Conservation (phyloP, 2,329 filamentous ascomycete genomes). For the Fusarium zealandicum region DNA sequence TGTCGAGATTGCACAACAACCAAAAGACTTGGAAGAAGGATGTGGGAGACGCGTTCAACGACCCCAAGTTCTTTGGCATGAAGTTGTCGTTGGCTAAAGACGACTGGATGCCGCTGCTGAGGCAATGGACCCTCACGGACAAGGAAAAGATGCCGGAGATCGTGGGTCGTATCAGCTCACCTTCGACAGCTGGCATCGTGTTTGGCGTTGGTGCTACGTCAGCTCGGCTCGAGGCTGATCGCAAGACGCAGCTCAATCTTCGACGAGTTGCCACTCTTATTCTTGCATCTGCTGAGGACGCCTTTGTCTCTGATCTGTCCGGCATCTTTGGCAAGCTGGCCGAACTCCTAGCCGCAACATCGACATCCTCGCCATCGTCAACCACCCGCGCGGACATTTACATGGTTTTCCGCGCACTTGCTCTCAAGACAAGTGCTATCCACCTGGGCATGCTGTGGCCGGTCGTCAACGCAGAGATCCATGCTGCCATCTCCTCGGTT, state of each 20-base stretch:
- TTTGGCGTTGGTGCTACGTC: slow-evolving; percentile 98
- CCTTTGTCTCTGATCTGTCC: slow-evolving; percentile 78
- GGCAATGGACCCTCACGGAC: slow-evolving; percentile 84
- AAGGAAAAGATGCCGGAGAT: slow-evolving; percentile 89
- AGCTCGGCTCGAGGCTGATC: slow-evolving; percentile 91
- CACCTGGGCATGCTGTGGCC: slow-evolving; percentile 91
- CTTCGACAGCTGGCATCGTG: slow-evolving; percentile 93
- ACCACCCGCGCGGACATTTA: slow-evolving; percentile 88
- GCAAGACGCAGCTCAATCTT: slow-evolving; percentile 88
- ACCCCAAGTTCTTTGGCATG: slow-evolving; percentile 82
- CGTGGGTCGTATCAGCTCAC: slow-evolving; percentile 77
- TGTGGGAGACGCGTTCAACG: slow-evolving; percentile 89
- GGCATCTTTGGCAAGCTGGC: slow-evolving; percentile 82
- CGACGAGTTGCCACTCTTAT: slow-evolving; percentile 82
- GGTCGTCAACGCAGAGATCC: slow-evolving; percentile 84
- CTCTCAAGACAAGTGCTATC: slow-evolving; percentile 78
- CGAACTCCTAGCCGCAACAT: slow-evolving; percentile 83
- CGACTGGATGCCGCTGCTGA: slow-evolving; percentile 83
- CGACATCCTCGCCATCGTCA: slow-evolving; percentile 90
- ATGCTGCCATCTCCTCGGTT: slow-evolving; percentile 78
- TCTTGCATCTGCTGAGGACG: slow-evolving; percentile 77
- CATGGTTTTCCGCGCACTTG: slow-evolving; percentile 82
- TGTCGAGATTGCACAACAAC: slow-evolving; percentile 78
- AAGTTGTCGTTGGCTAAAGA: slow-evolving; percentile 69
- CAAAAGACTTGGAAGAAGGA: slow-evolving; percentile 95